These are phyloP conservation scores for Corylus avellana DNA, from an alignment of 306 rosid genomes.

Conservation along the genomic window DNA sequence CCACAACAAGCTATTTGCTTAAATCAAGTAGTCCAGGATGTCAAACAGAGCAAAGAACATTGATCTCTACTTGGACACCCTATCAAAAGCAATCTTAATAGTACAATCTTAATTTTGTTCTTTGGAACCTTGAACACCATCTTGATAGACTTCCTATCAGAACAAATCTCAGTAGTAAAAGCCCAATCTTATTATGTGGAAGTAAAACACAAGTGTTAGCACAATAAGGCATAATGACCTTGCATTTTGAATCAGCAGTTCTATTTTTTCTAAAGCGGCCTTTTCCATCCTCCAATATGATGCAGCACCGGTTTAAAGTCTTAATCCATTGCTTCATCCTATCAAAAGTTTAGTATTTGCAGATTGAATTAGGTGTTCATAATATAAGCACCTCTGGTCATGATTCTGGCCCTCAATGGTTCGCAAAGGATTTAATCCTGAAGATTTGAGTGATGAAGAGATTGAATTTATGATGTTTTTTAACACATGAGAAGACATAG, in stretches of 20 bases:
- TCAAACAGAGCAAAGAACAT: not conserved
- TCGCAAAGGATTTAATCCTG: no score
- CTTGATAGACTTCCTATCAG: not conserved
- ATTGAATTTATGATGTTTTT: no score
- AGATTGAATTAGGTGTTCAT: not conserved
- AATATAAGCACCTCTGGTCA: no score
- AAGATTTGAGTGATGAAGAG: no score
- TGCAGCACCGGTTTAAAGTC: not conserved
- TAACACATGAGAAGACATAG: no score
- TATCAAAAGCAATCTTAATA: not conserved
- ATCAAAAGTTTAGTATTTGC: not conserved
- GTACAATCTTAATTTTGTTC: not conserved
- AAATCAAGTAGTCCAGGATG: not conserved
- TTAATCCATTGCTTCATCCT: not conserved
- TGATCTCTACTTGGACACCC: no score
- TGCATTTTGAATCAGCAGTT: no score
- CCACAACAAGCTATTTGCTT: no score
- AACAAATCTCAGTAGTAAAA: not conserved
- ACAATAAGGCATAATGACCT: no score
- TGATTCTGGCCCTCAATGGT: no score
- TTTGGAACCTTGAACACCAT: not conserved
- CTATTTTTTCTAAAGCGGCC: no score
- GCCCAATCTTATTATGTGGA: not conserved
- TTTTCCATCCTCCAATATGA: not conserved
- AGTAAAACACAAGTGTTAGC: no score